A percentile compares a stretch with the other conserved stretches of the same genome.
These are phyloP conservation scores for Mrakiaceae sp. DNA, from an alignment of 1,284 basidiomycete species.

Conservation along the genomic window DNA sequence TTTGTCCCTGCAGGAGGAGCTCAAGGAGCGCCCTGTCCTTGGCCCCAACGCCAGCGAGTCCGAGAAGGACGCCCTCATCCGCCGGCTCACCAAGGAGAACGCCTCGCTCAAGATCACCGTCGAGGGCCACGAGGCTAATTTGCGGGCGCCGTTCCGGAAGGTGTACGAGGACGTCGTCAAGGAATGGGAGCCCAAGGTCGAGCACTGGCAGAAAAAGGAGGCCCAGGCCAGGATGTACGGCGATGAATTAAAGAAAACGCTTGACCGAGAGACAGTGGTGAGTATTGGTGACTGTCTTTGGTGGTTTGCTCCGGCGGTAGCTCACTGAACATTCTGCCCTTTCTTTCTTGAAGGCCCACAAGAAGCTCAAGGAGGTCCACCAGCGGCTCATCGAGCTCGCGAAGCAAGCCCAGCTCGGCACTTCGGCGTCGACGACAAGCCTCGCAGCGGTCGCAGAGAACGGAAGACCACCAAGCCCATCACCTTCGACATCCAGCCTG, in stretches of 20 bases:
- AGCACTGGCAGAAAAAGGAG: conserved; percentile 27
- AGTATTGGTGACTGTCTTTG: conserved; percentile 12
- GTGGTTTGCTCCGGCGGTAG: not conserved
- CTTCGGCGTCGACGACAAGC: not conserved
- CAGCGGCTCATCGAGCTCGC: not conserved
- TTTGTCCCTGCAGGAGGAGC: conserved; percentile 47
- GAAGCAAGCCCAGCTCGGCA: not conserved
- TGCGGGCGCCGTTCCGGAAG: conserved; percentile 57
- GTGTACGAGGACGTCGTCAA: conserved; percentile 68
- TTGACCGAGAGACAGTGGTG: conserved; percentile 30
- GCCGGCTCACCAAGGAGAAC: conserved; percentile 55
- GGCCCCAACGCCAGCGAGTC: conserved; percentile 48
- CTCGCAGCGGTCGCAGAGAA: not conserved
- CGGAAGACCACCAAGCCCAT: not conserved
- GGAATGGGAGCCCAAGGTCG: conserved; percentile 57
- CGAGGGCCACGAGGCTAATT: conserved; percentile 52
- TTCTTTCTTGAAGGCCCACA: conserved; percentile 1
- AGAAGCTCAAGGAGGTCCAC: not conserved
- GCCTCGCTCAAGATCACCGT: conserved; percentile 59
- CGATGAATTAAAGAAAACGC: conserved; percentile 7
- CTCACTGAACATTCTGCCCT: not conserved
- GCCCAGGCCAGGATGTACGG: conserved; percentile 8
- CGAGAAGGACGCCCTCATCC: conserved; percentile 58
- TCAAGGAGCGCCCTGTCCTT: conserved; percentile 51
- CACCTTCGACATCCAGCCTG: not conserved